Base-by-base conservation (phyloP, 2,329 filamentous ascomycete genomes). In the Acrodontium crateriforme region DNA sequence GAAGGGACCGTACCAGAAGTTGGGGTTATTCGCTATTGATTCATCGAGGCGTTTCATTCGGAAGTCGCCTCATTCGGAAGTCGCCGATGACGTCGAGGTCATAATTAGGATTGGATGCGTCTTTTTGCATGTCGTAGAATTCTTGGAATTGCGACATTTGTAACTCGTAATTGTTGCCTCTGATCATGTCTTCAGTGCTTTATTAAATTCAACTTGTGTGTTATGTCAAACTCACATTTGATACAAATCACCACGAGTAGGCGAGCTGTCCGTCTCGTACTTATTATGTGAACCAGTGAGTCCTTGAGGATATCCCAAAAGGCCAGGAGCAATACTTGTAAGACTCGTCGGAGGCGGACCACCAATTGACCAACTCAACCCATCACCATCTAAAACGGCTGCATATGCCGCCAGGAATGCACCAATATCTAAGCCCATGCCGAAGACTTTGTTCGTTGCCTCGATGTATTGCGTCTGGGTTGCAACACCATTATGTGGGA, bases 231-330 rank as follows among this genome's bases (percentile, higher is more conserved):
- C n/a, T n/a, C n/a, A n/a, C n/a, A 25, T 31, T 16, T 43, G 26
- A 31, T 51, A 52, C 7, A 53, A 29, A 19, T 55, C 50, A 24
- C 38, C 43, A 11, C 52, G 37, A 7, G 44, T 48, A 3, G 52
- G 50, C 4, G 47, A 52, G 8, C 36, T 46, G 30, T 55, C 52
- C 9, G 32, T 33, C 40, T 55, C 52, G 34, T 53, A 55, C 31
- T 52, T 47, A 38, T 50, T 52, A 41, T 54, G 50, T 7, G 35
- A 39, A 16, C 40, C 41, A 18, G 36, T 39, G 11, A 47, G 31
- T 22, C 41, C 42, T 19, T 44, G 39, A 23, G 41, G 28, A 5
- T 24, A 11, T 27, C 16, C 36, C 8, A 38, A 25, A 12, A 29
- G 28, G 14, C 34, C 36, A 9, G 20, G 10, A 8, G 31, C 30